Base-by-base conservation (phyloP, 1,284 basidiomycete genomes). In the Ceratobasidium sp. region DNA sequence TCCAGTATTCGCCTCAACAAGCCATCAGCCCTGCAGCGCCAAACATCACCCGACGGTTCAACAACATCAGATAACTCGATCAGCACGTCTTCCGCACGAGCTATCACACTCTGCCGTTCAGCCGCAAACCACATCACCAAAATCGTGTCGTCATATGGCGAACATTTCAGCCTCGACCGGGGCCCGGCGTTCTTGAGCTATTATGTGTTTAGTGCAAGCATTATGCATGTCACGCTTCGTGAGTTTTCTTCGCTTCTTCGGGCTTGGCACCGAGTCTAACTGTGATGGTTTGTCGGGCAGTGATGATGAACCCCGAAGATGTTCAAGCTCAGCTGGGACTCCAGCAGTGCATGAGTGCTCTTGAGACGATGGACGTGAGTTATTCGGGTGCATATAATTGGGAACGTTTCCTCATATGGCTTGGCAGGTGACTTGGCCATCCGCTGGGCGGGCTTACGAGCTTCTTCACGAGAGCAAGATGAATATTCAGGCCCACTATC, bases 41-140 rank as follows among this genome's bases (percentile, higher is more conserved):
- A 28, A 39, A n/a, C 67, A 2, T 64, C 76, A 2, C 76, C 56
- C 20, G 64, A 69, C 20, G 66, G 56, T 4, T 61, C 76, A 13
- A 49, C 42, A 33, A 39, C 55, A 1, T 77, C 66, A 18, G 77
- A 78, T 28, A 46, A 70, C 26, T 71, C 67, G 44, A 64, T 51
- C 15, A 53, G 56, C 51, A 66, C 68, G 13, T 18, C 56, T 42
- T 71, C 70, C 28, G 63, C 90, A 81, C 92, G 91, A 81, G 91
- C 90, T 81, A 93, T 94, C 81, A 91, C 94, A 88, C 79, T 95
- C 88, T 89, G 92, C 87, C 83, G 90, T 84, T 82, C 89, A 39
- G 94, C 94, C 42, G 94, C 94, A 10, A 94, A 94, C 81, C 92
- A 93, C 79, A 94, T 96, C 79, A 92, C 93, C 9, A 89, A 66